Base-by-base conservation (phyloP, 352 stramenopile genomes). In the Lagenidium giganteum region DNA sequence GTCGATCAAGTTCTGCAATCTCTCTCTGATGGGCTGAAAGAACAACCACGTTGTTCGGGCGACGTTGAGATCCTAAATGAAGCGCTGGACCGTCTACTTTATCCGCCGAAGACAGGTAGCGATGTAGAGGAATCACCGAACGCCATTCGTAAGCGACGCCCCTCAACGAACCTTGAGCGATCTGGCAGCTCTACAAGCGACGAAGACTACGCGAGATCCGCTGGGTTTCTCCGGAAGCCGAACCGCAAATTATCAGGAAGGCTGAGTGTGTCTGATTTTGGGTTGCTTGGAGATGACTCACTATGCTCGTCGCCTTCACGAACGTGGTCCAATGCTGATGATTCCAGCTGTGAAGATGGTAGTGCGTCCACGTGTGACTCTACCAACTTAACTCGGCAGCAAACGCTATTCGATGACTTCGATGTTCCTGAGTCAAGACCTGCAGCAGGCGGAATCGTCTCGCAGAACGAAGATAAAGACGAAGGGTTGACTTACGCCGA, bases 241-340 rank as follows among this genome's bases (percentile, higher is more conserved):
- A 74, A 69, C 13, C 75, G 78, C 12, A 73, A 61, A 22, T 58
- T 72, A 14, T 87, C 73, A 1, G 70, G 70, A 5, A 59, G 79
- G 0, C 54, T 91, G 5, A 90, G 69, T 30, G 77, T 90, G 14
- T 86, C 63, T 32, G 81, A 93, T 42, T 85, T 90, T 57, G 81
- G 81, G 0, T 56, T 93, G 5, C 34, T 93, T 20, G 50, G 63
- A 8, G 70, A 82, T 22, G 53, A 64, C 5, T n/a, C n/a, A n/a
- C n/a, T n/a, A n/a, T n/a, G n/a, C n/a, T n/a, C n/a, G n/a, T n/a
- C n/a, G n/a, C n/a, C n/a, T n/a, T n/a, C n/a, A n/a, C n/a, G n/a
- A n/a, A n/a, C n/a, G n/a, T n/a, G n/a, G n/a, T n/a, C n/a, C n/a
- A n/a, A n/a, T n/a, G n/a, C n/a, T n/a, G n/a, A n/a, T n/a, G n/a